phyloP scores from a whole-genome alignment of 2,329 filamentous ascomycete species.

The Capronia epimyces region DNA sequence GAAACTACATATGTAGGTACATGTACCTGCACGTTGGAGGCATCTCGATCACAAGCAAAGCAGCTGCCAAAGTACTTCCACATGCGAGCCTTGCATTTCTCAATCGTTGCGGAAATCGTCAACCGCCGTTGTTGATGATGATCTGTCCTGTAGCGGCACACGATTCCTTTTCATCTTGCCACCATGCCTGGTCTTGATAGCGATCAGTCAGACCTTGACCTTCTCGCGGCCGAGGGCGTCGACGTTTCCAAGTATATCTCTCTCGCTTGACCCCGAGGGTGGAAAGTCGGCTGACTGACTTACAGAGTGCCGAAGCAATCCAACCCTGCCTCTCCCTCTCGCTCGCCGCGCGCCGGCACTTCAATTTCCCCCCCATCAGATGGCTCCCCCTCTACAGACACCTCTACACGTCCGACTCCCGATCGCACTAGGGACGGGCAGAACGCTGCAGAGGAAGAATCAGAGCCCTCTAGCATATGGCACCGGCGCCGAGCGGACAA shows the following conservation, averaged over 20 bases:
- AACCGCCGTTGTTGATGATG: not conserved
- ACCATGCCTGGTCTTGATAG: not conserved
- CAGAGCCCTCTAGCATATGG: not conserved
- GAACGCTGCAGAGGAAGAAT: not conserved
- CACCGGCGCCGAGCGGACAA: conserved; percentile 36
- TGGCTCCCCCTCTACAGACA: not conserved
- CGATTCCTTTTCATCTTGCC: not conserved
- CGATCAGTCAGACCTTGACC: conserved; percentile 14
- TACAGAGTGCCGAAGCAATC: not conserved
- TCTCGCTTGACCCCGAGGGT: no score
- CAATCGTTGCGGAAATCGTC: not conserved
- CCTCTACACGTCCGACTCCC: not conserved
- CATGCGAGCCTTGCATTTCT: no score
- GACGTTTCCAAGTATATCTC: conserved; percentile 18
- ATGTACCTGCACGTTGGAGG: no score
- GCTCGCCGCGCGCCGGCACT: not conserved
- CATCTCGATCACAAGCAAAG: no score
- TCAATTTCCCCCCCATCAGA: no score
- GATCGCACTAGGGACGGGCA: not conserved
- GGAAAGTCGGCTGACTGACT: not conserved
- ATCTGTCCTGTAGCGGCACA: not conserved
- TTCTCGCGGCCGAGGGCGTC: conserved; percentile 17
- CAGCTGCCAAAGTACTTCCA: no score
- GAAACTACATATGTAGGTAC: no score
- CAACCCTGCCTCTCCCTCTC: not conserved